These are phyloP conservation scores for Acacia confusa DNA, from an alignment of 306 rosid genomes.

Conservation along the genomic window DNA sequence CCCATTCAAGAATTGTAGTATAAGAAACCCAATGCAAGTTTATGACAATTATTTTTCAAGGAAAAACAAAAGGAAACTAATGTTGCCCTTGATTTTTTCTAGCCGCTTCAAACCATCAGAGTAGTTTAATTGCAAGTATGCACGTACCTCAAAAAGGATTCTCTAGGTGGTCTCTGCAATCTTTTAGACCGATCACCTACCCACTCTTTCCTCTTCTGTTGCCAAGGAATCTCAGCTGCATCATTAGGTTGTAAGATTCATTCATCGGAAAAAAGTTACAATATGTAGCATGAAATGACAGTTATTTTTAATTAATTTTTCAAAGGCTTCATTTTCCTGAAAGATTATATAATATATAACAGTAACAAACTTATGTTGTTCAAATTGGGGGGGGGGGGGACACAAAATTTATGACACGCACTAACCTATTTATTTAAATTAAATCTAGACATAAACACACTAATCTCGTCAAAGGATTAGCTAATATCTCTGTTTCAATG, in stretches of 20 bases:
- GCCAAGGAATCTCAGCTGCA: constrained; percentile 77
- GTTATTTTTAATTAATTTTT: not conserved
- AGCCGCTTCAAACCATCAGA: not conserved
- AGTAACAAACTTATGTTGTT: constrained; percentile 7
- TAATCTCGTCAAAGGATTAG: not conserved
- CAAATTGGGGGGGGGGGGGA: not conserved
- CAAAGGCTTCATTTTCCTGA: not conserved
- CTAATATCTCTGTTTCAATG: constrained; percentile 3
- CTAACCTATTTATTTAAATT: constrained; percentile 3
- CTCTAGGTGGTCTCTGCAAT: constrained; percentile 41
- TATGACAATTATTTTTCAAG: not conserved
- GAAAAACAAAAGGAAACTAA: not conserved
- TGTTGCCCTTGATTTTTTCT: not conserved
- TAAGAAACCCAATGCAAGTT: constrained; percentile 18
- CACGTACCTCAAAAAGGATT: constrained; percentile 61
- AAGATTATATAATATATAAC: not conserved
- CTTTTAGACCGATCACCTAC: constrained; percentile 50
- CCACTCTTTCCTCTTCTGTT: constrained; percentile 64
- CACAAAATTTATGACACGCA: constrained; percentile 4
- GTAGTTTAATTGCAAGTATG: constrained; percentile 5
- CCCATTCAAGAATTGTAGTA: not conserved
- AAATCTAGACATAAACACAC: constrained; percentile 1
- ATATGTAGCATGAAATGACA: not conserved
- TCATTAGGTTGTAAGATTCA: constrained; percentile 15
- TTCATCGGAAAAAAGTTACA: not conserved